phyloP scores from a whole-genome alignment of 2,329 filamentous ascomycete species.

The Verticillium tricorpus region DNA sequence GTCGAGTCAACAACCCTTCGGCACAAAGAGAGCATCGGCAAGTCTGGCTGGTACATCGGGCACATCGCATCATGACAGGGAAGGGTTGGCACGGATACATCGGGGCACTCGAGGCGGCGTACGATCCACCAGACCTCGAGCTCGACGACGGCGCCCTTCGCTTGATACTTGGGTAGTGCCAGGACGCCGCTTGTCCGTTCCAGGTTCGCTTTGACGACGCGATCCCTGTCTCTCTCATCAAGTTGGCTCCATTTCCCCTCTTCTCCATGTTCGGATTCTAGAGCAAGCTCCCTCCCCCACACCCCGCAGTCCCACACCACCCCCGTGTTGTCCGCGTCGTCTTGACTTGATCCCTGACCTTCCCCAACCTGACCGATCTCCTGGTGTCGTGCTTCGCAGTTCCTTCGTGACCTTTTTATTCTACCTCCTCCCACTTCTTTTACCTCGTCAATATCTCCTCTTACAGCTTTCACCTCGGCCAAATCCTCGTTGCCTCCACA shows the following conservation, averaged over 20 bases:
- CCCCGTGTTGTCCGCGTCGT: not conserved
- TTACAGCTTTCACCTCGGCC: constrained; percentile 8
- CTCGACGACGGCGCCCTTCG: too few species aligned
- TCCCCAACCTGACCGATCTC: not conserved
- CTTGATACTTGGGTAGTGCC: not conserved
- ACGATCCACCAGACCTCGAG: too few species aligned
- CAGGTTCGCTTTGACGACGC: not conserved
- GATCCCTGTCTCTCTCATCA: not conserved
- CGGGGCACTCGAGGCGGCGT: too few species aligned
- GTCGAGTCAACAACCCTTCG: too few species aligned
- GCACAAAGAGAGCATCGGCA: too few species aligned
- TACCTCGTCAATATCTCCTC: constrained; percentile 2
- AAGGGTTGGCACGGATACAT: too few species aligned
- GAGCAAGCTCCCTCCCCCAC: constrained; percentile 9
- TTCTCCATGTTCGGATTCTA: constrained; percentile 4
- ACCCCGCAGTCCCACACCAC: constrained; percentile 14
- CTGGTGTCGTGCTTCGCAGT: not conserved
- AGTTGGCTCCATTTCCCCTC: constrained; percentile 5
- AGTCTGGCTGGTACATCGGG: too few species aligned
- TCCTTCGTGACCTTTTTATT: constrained; percentile 3
- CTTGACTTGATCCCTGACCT: not conserved
- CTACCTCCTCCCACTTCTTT: constrained; percentile 5
- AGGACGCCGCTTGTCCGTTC: not conserved
- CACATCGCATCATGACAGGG: too few species aligned
- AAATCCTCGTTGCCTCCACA: not conserved